Conservation (phyloP, 495 filamentous ascomycete species). For the Clohesyomyces aquaticus region DNA sequence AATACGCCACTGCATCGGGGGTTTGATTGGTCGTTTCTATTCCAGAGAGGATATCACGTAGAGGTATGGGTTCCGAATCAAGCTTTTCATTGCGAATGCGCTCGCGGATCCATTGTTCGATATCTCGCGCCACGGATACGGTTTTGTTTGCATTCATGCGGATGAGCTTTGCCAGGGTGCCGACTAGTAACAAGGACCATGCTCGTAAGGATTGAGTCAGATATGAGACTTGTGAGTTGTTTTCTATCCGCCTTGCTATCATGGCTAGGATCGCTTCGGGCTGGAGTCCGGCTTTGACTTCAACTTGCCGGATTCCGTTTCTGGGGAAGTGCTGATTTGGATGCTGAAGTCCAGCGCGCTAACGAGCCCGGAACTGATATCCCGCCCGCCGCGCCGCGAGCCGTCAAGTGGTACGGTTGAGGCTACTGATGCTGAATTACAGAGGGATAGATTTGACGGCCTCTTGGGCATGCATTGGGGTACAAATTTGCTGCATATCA, state of each 20-base stretch:
- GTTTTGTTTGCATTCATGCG: conserved; percentile 7
- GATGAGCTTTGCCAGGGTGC: conserved; percentile 15
- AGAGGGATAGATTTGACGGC: no score
- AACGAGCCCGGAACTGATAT: not conserved
- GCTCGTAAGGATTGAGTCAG: conserved; percentile 10
- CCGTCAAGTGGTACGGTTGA: not conserved
- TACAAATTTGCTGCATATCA: no score
- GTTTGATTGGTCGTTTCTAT: conserved; percentile 6
- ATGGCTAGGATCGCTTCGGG: not conserved
- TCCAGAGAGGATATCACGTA: conserved; percentile 18
- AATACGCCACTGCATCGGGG: not conserved
- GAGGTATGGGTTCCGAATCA: not conserved
- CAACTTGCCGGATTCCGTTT: not conserved
- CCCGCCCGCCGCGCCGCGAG: not conserved
- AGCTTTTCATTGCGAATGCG: conserved; percentile 12
- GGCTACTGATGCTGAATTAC: not conserved
- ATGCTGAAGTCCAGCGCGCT: conserved; percentile 3
- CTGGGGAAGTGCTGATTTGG: not conserved
- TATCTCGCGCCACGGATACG: not conserved
- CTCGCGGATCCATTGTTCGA: conserved; percentile 16
- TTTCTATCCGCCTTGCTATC: not conserved
- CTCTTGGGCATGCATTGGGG: no score
- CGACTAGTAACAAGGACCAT: conserved; percentile 19
- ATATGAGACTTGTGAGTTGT: conserved; percentile 5
- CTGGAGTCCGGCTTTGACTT: not conserved